Evolutionary conservation across 1,139 yeast species (phyloP), one percentile per base, ranked within the genome.

Genomic region (Hansenula lynferdii): DNA sequence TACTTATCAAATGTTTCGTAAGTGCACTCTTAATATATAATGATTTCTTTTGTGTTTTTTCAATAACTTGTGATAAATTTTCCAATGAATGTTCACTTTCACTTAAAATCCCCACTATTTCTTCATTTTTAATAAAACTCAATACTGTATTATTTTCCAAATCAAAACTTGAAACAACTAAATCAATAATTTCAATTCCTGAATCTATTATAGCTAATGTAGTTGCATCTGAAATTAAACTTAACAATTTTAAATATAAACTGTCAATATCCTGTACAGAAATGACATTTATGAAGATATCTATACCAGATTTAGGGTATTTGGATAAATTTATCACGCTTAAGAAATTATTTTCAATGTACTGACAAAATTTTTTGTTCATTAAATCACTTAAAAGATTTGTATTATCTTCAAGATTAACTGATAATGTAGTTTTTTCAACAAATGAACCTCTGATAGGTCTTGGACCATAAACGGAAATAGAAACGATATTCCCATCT

Each of bases 301-400:
- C 94, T 39, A 92, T 85, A 19, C 90, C 79, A 9, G 96, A 85
- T 60, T 92, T 92, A 6, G 97, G 97, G 57, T 90, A 90, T 44
- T 80, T 77, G 15, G 77, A 77, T 35, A 87, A 66, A 31, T 85
- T 61, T 5, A 92, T 72, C 10, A 62, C 65, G 22, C 64, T 53
- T 18, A 57, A 56, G 41, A 64, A 58, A 12, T 56, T 54, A 34
- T 57, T 58, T 19, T 60, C 57, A 38, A 65, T 43, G 42, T 60
- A 64, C 23, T 47, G 53, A 35, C 61, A 54, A 25, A 62, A 49
- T 40, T 64, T 67, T 38, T 57, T 59, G 28, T 49, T 43, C 40
- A 45, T 19, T 19, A 62, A 36, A 27, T 57, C 55, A 15, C 52
- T 53, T 23, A 63, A 48, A 51, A 58, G 39, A 53, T 53, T 40